Base-by-base conservation (phyloP, 495 filamentous ascomycete species). In the Staphylotrichum tortipilum region DNA sequence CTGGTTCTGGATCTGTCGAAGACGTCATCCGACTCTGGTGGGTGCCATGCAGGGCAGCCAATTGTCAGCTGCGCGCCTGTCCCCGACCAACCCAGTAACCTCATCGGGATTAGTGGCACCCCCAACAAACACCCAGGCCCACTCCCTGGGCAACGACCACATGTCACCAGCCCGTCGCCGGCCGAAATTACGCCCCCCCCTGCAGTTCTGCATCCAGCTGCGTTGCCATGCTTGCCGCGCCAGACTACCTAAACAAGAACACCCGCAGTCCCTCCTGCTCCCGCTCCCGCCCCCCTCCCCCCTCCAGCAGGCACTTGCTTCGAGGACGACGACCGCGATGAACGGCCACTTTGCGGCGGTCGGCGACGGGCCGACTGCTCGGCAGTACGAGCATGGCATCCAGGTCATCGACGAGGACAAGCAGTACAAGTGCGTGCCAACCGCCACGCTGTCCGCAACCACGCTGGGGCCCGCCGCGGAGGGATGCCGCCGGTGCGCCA, bases 361-460 rank as follows among this genome's bases (percentile, higher is more conserved):
- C 65, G 86, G 85, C 67, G 76, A 80, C 47, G 76, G 76, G 67
- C 74, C 78, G 50, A 73, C 73, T 37, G 69, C 75, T 56, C 79
- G 85, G 58, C 74, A 85, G 34, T 96, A 89, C 65, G 85, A 86
- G 63, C 88, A 92, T 78, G 92, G 92, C 43, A 86, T 96, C 59
- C 92, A 98, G 71, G 89, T 97, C 58, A 86, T 98, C 56, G 87
- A 96, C 65, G 90, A 86, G 71, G 81, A 95, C 54, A 96, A 98
- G 68, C 77, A 86, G 58, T 97, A 95, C 80, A 96, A 94, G 89
- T 95, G 79, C 53, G 79, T 70, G 34, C 42, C 19, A 21, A 30
- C 35, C 36, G 48, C 29, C 38, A 26, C 39, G 21, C 35, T 22
- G 41, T 43, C 49, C 24, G 9, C 37, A 28, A 3, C 26, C 26